Conservation (phyloP, 108 stramenopile species). For the Schizochytrium sp. region DNA sequence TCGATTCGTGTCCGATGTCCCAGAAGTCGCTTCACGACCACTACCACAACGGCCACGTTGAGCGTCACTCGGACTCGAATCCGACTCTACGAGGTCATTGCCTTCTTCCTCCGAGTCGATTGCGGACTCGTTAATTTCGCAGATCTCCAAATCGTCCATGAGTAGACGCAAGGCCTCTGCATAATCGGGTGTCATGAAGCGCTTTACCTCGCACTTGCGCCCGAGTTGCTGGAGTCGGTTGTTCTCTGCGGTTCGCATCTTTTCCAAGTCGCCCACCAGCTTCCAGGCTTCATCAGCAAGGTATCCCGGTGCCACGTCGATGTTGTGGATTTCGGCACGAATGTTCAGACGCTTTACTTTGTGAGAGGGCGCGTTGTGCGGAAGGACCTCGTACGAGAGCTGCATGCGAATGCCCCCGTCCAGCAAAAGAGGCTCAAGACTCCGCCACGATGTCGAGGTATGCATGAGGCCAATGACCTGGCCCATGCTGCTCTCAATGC, state of each 20-base stretch:
- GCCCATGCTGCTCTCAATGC: background rate
- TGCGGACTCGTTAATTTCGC: background rate
- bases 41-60: no score
- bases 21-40: no score
- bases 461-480: background rate
- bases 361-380: background rate
- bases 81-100: no score
- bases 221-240: background rate
- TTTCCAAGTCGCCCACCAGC: background rate
- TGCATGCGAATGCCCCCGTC: background rate
- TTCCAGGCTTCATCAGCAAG: background rate
- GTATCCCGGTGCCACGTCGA: background rate
- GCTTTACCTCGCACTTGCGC: background rate
- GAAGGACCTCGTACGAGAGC: background rate
- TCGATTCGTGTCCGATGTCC: no score
- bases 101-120: no score
- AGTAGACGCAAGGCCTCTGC: background rate
- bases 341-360: background rate
- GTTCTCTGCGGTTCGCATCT: background rate
- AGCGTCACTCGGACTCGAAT: no score
- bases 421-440: background rate
- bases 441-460: background rate
- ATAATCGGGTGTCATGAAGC: background rate
- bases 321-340: background rate
- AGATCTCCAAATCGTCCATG: background rate